A percentile compares a stretch with the other conserved stretches of the same genome.
phyloP scores from a whole-genome alignment of 2,329 filamentous ascomycete species.

The Colletotrichum sp. region DNA sequence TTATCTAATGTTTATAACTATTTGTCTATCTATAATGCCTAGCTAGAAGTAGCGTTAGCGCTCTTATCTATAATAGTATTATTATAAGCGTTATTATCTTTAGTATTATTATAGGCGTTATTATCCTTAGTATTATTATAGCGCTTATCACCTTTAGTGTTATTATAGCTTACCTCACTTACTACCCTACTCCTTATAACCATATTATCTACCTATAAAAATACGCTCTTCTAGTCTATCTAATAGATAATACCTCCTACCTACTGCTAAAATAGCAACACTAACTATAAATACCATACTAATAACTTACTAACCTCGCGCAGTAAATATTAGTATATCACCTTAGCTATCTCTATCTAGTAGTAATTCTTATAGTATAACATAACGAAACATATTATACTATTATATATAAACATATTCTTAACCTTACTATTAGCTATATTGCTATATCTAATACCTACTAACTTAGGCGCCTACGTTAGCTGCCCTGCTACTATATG shows the following conservation, averaged over 20 bases:
- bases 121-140: no score
- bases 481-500: constrained; percentile 5
- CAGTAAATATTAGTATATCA: constrained; percentile 29
- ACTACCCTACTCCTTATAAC: neutral
- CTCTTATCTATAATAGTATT: no score
- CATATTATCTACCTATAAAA: neutral
- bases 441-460: neutral
- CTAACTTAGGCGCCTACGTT: neutral
- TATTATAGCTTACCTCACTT: neutral
- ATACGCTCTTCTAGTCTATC: neutral
- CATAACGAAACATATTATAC: no score
- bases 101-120: no score
- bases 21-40: neutral
- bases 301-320: constrained; percentile 26
- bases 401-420: neutral
- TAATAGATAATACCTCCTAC: neutral
- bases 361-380: constrained; percentile 24
- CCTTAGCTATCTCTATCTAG: constrained; percentile 16
- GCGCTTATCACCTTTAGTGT: no score
- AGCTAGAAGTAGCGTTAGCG: fast-evolving
- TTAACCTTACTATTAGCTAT: constrained; percentile 8
- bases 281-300: constrained; percentile 27
- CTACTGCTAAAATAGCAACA: neutral
- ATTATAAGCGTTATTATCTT: no score
- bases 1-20: no score